Evolutionary conservation across 2,329 filamentous ascomycete genomes (phyloP).

Genomic region (Anthostomella pinea): DNA sequence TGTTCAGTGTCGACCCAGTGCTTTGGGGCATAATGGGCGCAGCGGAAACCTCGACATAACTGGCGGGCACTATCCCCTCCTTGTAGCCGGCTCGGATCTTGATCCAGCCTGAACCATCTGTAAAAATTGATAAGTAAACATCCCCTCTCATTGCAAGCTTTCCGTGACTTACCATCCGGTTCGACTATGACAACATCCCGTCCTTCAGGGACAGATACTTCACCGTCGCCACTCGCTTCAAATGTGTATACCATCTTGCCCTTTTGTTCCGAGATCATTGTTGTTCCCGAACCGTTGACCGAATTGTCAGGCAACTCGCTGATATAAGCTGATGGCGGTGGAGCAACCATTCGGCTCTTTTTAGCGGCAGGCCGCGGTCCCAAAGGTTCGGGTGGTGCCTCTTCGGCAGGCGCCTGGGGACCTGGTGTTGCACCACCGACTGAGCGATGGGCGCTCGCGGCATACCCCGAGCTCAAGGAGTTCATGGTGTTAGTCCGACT

Average conservation of each 20-base stretch:
- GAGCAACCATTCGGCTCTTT: constrained; percentile 77
- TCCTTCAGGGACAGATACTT: constrained; percentile 77
- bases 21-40: constrained; percentile 44
- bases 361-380: constrained; percentile 49
- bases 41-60: constrained; percentile 71
- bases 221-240: constrained; percentile 75
- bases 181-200: constrained; percentile 76
- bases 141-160: constrained; percentile 1
- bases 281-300: constrained; percentile 40
- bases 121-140: constrained; percentile 28
- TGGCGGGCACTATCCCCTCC: constrained; percentile 82
- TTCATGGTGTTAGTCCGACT: constrained; percentile 85
- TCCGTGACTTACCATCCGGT: constrained; percentile 70
- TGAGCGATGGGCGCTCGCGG: constrained; percentile 73
- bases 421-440: constrained; percentile 54
- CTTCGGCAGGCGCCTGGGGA: constrained; percentile 49
- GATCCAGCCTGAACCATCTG: constrained; percentile 90
- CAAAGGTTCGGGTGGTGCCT: constrained; percentile 44
- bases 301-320: constrained; percentile 59
- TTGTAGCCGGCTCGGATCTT: constrained; percentile 73
- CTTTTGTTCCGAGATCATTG: constrained; percentile 52
- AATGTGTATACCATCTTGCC: constrained; percentile 92
- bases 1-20: constrained; percentile 41
- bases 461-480: constrained; percentile 84
- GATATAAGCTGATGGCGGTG: constrained; percentile 79